Percentiles rank a stretch among this genome's conserved stretches.
These are phyloP conservation scores for Paramecium bursaria DNA, from an alignment of 73 alveolate genomes.

Conservation along the genomic window DNA sequence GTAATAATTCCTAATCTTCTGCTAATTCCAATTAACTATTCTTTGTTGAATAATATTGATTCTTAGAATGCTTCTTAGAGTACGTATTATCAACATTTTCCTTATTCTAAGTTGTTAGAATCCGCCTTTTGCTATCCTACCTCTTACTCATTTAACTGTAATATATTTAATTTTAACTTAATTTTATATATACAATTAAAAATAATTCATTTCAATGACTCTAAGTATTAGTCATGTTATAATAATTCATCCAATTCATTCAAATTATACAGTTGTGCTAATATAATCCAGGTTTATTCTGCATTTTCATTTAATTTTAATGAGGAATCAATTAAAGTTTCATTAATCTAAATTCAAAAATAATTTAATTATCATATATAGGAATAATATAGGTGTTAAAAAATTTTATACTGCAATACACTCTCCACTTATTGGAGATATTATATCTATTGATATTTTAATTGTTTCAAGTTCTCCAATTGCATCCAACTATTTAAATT, in stretches of 20 bases:
- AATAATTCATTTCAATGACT: too few species aligned
- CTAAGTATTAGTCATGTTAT: slow-evolving; percentile 65
- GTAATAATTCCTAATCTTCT: background rate
- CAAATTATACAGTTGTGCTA: slow-evolving; percentile 70
- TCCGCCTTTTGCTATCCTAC: too few species aligned
- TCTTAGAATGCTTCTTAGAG: too few species aligned
- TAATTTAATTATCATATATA: background rate
- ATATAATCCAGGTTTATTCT: slow-evolving; percentile 80
- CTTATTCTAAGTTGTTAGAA: too few species aligned
- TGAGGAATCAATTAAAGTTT: slow-evolving; percentile 73
- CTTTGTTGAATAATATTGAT: too few species aligned
- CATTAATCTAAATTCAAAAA: slow-evolving; percentile 63
- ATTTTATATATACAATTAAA: too few species aligned
- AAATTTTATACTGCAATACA: slow-evolving; percentile 65
- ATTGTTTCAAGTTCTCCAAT: slow-evolving; percentile 86
- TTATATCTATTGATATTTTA: slow-evolving; percentile 85
- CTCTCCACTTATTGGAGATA: slow-evolving; percentile 80
- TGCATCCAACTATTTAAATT: slow-evolving; percentile 72
- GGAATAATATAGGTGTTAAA: background rate
- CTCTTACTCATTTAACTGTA: too few species aligned
- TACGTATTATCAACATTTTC: too few species aligned
- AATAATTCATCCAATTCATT: slow-evolving; percentile 69
- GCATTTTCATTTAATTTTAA: slow-evolving; percentile 76
- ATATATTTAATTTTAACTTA: too few species aligned
- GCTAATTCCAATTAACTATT: too few species aligned